phyloP scores from a whole-genome alignment of 805 yeast species.

The Cyberlindnera maritima region DNA sequence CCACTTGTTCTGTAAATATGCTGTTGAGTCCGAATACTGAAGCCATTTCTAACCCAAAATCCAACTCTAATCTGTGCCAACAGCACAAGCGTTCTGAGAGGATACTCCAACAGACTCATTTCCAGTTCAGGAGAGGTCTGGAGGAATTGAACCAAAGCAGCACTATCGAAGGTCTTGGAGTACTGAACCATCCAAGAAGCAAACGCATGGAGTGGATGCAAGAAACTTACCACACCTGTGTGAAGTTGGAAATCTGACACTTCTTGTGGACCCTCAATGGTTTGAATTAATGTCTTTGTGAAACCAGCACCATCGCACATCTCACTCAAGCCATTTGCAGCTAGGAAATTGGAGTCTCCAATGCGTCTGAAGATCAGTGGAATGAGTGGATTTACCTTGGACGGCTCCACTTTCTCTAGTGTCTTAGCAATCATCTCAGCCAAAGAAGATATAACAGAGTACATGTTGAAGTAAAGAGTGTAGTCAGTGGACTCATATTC shows the following conservation, averaged over 20 bases:
- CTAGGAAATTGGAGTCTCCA: background rate
- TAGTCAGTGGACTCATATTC: slow-evolving; percentile 87
- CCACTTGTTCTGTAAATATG: slow-evolving; percentile 76
- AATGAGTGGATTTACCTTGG: slow-evolving; percentile 3
- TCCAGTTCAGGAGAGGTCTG: slow-evolving; percentile 12
- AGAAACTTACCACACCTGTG: slow-evolving; percentile 55
- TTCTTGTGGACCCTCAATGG: slow-evolving; percentile 24
- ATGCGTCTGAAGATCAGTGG: slow-evolving; percentile 13
- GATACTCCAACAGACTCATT: slow-evolving; percentile 52
- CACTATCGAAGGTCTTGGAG: slow-evolving; percentile 25
- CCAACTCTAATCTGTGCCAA: slow-evolving; percentile 86
- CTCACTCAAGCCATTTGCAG: background rate
- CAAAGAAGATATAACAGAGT: slow-evolving; percentile 65
- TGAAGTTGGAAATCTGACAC: slow-evolving; percentile 43
- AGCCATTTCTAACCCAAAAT: slow-evolving; percentile 93
- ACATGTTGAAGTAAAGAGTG: slow-evolving; percentile 30
- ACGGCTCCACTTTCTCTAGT: slow-evolving; percentile 22
- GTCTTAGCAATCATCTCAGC: slow-evolving; percentile 52
- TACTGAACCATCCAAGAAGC: slow-evolving; percentile 69
- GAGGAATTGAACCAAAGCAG: slow-evolving; percentile 4
- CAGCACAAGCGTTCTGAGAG: slow-evolving; percentile 72
- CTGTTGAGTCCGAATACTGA: slow-evolving; percentile 73
- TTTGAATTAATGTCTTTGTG: slow-evolving; percentile 15
- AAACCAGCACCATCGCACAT: slow-evolving; percentile 12
- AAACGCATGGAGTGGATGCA: slow-evolving; percentile 79